Conservation (phyloP, 345 rosid genomes). For the Populus euphratica region DNA sequence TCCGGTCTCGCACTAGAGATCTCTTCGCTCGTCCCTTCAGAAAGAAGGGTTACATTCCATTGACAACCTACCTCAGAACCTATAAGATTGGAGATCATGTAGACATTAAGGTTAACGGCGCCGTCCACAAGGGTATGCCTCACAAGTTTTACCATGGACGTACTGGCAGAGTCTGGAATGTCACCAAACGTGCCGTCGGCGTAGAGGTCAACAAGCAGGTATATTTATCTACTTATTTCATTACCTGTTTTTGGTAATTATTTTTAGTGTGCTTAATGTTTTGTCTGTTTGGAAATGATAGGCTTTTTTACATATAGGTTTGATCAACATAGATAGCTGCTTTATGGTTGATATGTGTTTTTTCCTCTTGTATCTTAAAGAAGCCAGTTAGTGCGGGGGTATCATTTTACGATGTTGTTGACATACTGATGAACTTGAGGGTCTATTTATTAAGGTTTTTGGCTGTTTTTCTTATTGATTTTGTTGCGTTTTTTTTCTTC, state of each 20-base stretch:
- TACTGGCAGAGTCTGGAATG: slow-evolving; percentile 76
- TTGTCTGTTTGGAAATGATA: neutral
- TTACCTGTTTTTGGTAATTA: neutral
- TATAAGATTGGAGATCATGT: slow-evolving; percentile 66
- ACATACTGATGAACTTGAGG: neutral
- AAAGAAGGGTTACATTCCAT: slow-evolving; percentile 73
- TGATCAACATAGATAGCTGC: neutral
- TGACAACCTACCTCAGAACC: slow-evolving; percentile 60
- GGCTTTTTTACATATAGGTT: neutral
- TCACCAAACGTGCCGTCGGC: slow-evolving; percentile 75
- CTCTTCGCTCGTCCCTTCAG: slow-evolving; percentile 63
- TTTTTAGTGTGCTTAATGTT: neutral
- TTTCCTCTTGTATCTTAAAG: neutral
- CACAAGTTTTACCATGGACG: slow-evolving; percentile 85
- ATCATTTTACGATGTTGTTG: neutral
- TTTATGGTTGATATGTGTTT: neutral
- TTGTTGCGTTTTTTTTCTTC: too few relatives aligned
- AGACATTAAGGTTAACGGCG: slow-evolving; percentile 72
- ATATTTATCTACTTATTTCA: neutral
- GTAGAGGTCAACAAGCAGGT: slow-evolving; percentile 82
- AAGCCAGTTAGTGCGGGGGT: neutral
- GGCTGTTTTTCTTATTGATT: neutral
- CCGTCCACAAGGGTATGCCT: slow-evolving; percentile 81
- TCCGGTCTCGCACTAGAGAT: slow-evolving; percentile 61
- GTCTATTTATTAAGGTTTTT: neutral